A percentile compares a stretch with the other conserved stretches of the same genome.
phyloP scores from a whole-genome alignment of 208 protist genomes.

The Trypanosoma melophagium region DNA sequence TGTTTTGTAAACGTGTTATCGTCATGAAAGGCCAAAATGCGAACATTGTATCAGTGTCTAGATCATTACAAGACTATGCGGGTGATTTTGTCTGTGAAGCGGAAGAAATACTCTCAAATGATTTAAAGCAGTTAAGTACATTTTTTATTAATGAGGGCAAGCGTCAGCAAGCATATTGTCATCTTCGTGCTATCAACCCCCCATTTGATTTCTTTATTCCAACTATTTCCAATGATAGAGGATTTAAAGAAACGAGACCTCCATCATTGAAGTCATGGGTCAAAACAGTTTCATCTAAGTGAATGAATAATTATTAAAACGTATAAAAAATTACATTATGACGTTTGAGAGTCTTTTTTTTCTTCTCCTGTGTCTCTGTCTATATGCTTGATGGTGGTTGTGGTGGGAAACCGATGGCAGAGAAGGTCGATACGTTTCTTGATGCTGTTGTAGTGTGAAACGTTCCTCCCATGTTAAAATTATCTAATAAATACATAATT shows the following conservation, averaged over 20 bases:
- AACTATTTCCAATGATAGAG: background rate
- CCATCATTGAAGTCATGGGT: too few species aligned
- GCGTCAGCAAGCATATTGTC: slow-evolving; percentile 16
- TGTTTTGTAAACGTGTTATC: slow-evolving; percentile 27
- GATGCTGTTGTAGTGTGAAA: too few species aligned
- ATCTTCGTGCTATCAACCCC: slow-evolving; percentile 13
- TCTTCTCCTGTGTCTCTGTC: too few species aligned
- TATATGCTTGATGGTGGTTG: too few species aligned
- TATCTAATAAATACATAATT: too few species aligned
- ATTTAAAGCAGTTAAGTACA: slow-evolving; percentile 7
- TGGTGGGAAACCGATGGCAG: too few species aligned
- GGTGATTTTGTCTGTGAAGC: slow-evolving; percentile 50
- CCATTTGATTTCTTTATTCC: slow-evolving; percentile 27
- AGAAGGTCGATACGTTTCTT: too few species aligned
- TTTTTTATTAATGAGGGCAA: slow-evolving; percentile 19
- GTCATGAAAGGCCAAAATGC: slow-evolving; percentile 36
- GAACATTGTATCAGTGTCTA: slow-evolving; percentile 33
- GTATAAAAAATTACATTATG: too few species aligned
- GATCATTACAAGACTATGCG: slow-evolving; percentile 38
- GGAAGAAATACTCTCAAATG: slow-evolving; percentile 23
- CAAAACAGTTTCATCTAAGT: too few species aligned
- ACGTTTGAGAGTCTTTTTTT: too few species aligned
- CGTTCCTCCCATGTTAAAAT: too few species aligned
- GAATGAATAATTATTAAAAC: too few species aligned
- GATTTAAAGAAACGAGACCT: background rate